Base-by-base conservation (phyloP, 75 land plant species). In the Picea sitchensis region DNA sequence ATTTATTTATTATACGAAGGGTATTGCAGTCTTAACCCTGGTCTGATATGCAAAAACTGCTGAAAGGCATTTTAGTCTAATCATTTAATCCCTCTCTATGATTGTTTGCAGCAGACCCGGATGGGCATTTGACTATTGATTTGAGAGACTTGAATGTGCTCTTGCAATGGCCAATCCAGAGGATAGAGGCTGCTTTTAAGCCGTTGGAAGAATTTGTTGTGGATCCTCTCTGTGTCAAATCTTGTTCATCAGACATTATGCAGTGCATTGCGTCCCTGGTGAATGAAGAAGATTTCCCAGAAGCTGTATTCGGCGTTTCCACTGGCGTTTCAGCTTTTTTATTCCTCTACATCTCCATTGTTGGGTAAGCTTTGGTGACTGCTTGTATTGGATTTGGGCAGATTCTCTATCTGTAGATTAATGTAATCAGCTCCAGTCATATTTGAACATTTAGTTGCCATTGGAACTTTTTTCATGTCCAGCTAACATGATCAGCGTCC, bases 291-390 rank as follows among this genome's bases (percentile, higher is more conserved):
- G 85, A 88, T 5, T 77, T 89, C 58, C 89, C 88, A 18, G 87
- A 91, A 51, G 89, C 90, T 9, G 78, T 80, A 47, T 77, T 83
- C 77, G 89, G 90, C 62, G 82, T 90, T 77, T 82, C 87, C 20
- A 83, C 90, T 61, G 94, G 94, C 75, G 79, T 92, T 18, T 82
- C 80, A n/a, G 88, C 96, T 14, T 89, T 95, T 79, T 85, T 95
- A 30, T 95, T 84, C 82, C 85, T 95, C 6, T 92, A 90, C 73
- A 81, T 82, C 18, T 88, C 88, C 44, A 95, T 95, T 65, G 80
- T 82, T 13, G 98, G 98, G 98, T 95, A 85, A 80, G 79, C 23
- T 59, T 73, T 30, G 41, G 18, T 67, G 14, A 5, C 36, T 67
- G 17, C n/a, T 32, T 67, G 18, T 67, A 36, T 67, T 38, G 6